Conservation (phyloP, 208 protist genomes). For the Kentomonas sorsogonicus region DNA sequence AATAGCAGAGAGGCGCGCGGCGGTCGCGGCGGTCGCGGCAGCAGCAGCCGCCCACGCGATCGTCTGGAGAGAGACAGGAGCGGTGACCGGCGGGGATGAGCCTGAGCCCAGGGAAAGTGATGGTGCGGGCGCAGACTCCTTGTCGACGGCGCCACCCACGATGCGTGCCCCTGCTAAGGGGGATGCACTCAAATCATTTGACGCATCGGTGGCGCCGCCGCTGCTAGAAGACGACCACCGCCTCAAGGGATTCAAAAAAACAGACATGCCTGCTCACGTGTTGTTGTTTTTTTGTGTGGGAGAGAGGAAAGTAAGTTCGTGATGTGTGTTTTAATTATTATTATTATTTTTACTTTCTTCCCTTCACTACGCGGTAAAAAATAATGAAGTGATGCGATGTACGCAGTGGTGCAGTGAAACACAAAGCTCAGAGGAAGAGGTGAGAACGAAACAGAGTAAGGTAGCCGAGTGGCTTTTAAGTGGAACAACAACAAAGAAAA, state of each 20-base stretch:
- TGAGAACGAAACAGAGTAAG: constrained; percentile 4
- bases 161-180: too few relatives aligned
- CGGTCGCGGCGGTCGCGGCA: neutral
- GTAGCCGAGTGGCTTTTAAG: too few relatives aligned
- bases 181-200: too few relatives aligned
- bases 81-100: neutral
- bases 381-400: neutral
- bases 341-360: constrained; percentile 6
- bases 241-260: too few relatives aligned
- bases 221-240: too few relatives aligned
- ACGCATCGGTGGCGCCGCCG: too few relatives aligned
- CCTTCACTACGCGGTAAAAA: neutral
- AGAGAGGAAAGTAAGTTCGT: neutral
- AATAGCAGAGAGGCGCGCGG: too few relatives aligned
- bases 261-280: too few relatives aligned
- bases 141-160: too few relatives aligned
- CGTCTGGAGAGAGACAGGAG: neutral
- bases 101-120: too few relatives aligned
- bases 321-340: constrained; percentile 4
- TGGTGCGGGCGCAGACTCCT: too few relatives aligned
- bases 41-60: neutral
- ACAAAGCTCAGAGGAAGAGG: neutral
- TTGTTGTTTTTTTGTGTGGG: too few relatives aligned
- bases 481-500: neutral
- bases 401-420: neutral